Conservation (phyloP, 257 asterid species). For the Solanum gracilifrons region DNA sequence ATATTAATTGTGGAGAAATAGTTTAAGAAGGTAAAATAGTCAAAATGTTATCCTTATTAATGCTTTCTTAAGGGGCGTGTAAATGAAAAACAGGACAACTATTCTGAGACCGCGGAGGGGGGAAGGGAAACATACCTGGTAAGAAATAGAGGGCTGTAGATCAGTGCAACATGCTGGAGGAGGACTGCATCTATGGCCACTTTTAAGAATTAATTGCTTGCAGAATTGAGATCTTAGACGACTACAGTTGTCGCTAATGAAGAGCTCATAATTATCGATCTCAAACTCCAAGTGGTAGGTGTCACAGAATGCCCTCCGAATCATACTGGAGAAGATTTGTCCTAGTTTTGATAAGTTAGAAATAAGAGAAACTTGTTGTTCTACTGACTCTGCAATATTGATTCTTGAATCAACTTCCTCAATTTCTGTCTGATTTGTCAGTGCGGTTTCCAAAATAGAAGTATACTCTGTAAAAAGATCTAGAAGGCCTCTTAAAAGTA, state of each 20-base stretch:
- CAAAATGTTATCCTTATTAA: background rate
- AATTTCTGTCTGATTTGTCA: slow-evolving; percentile 15
- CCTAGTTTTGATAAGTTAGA: slow-evolving; percentile 42
- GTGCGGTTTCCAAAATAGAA: slow-evolving; percentile 34
- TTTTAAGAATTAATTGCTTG: slow-evolving; percentile 31
- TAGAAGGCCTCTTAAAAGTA: slow-evolving; percentile 40
- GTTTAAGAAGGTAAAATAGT: background rate
- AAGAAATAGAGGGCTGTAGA: slow-evolving; percentile 47
- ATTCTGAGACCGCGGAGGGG: background rate
- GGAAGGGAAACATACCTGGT: slow-evolving; percentile 37
- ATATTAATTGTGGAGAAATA: background rate
- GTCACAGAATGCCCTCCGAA: slow-evolving; percentile 27
- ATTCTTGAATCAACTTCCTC: slow-evolving; percentile 20
- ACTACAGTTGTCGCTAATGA: slow-evolving; percentile 21
- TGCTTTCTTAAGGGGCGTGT: background rate
- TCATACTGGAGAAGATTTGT: slow-evolving; percentile 27
- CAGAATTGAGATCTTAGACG: slow-evolving; percentile 34
- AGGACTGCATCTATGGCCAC: slow-evolving; percentile 9
- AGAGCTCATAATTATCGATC: slow-evolving; percentile 21
- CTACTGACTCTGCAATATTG: slow-evolving; percentile 25
- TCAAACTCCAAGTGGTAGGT: slow-evolving; percentile 33
- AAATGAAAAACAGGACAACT: background rate
- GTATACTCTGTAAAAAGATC: slow-evolving; percentile 40
- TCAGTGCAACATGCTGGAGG: slow-evolving; percentile 14
- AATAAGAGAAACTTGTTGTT: slow-evolving; percentile 42